Evolutionary conservation across 352 stramenopile genomes (phyloP).

Genomic region (Globisporangium echinulatum): DNA sequence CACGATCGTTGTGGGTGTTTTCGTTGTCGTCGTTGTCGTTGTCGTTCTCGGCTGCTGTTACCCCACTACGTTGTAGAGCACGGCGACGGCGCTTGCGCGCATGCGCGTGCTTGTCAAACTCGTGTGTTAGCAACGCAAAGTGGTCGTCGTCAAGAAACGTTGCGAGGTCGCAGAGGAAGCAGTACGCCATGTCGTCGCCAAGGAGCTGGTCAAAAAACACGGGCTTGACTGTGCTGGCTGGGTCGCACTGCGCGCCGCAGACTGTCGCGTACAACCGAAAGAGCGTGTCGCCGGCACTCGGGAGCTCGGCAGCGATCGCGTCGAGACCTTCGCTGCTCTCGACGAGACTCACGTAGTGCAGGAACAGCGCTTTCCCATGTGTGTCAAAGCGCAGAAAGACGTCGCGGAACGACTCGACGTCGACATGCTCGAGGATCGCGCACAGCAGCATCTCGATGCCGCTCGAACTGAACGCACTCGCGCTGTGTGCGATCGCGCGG

Average conservation of each 20-base stretch:
- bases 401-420: conserved; percentile 60
- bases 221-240: conserved; percentile 25
- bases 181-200: conserved; percentile 57
- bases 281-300: conserved; percentile 49
- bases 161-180: conserved; percentile 61
- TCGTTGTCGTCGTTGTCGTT: conserved; percentile 16
- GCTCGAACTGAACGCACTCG: conserved; percentile 48
- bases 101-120: conserved; percentile 50
- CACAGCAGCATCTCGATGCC: conserved; percentile 72
- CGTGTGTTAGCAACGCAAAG: conserved; percentile 53
- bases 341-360: conserved; percentile 48
- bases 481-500: conserved; percentile 54
- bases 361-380: conserved; percentile 48
- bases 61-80: background rate
- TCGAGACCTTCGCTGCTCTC: conserved; percentile 54
- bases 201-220: conserved; percentile 57
- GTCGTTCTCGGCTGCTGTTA: conserved; percentile 14
- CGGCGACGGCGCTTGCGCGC: conserved; percentile 20
- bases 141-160: conserved; percentile 55
- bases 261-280: conserved; percentile 54
- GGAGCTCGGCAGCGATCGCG: conserved; percentile 39
- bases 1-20: conserved; percentile 6
- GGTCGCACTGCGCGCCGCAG: conserved; percentile 24
- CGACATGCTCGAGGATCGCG: conserved; percentile 53
- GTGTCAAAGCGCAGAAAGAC: conserved; percentile 60